Conservation (phyloP, 495 filamentous ascomycete species). For the Penicillium nucicola region DNA sequence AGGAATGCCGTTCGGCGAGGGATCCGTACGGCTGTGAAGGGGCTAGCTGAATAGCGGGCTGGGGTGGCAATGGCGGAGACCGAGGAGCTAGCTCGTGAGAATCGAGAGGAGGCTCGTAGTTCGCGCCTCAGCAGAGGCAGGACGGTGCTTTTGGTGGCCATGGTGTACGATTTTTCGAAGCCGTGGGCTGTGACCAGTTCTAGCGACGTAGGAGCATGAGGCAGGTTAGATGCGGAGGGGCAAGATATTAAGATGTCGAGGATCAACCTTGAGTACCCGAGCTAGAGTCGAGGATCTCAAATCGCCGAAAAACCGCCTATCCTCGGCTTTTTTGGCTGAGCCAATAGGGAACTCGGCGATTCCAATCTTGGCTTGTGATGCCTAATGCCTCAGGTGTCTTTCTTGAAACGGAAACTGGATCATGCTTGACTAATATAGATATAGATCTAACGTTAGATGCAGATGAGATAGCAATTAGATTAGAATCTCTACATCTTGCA, state of each 20-base stretch:
- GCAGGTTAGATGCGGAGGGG: not conserved
- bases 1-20: constrained; percentile 22
- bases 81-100: constrained; percentile 27
- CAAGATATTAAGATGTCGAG: constrained; percentile 2
- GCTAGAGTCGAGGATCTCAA: constrained; percentile 9
- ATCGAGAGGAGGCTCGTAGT: constrained; percentile 28
- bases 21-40: constrained; percentile 19
- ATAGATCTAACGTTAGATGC: too few relatives aligned
- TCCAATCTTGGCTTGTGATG: not conserved
- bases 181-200: not conserved
- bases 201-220: constrained; percentile 7
- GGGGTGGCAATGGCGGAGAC: constrained; percentile 22
- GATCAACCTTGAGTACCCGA: constrained; percentile 23
- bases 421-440: too few relatives aligned
- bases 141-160: constrained; percentile 43
- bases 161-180: constrained; percentile 10
- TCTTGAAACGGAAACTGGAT: not conserved
- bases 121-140: constrained; percentile 45
- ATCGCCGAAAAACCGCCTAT: constrained; percentile 30
- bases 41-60: constrained; percentile 17
- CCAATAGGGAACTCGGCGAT: constrained; percentile 32
- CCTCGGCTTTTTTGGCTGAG: constrained; percentile 20
- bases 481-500: too few relatives aligned
- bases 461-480: too few relatives aligned
- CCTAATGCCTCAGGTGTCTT: not conserved